A percentile compares a stretch with the other conserved stretches of the same genome.
Evolutionary conservation across 192 early-diverging fungal genomes (phyloP).

Genomic region (Oehlia diaphana): DNA sequence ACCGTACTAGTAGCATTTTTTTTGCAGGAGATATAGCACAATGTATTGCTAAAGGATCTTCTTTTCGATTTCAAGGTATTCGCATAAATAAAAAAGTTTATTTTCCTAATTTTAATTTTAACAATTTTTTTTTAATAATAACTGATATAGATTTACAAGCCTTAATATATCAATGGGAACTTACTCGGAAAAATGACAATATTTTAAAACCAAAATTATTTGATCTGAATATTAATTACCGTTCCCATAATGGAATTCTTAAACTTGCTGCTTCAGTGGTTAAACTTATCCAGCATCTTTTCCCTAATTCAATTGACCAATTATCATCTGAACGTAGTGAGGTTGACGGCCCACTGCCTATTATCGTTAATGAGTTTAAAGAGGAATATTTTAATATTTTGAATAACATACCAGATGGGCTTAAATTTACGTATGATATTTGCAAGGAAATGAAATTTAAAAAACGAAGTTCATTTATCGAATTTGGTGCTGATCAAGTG

Average conservation of each 20-base stretch:
- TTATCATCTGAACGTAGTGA: neutral
- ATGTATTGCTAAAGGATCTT: conserved; percentile 19
- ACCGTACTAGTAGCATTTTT: conserved; percentile 4
- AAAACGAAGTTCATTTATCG: neutral
- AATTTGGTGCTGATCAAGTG: conserved; percentile 22
- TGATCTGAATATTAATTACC: conserved; percentile 19
- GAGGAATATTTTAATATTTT: neutral
- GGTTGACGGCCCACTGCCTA: conserved; percentile 5
- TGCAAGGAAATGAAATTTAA: too few species aligned
- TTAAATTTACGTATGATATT: too few species aligned
- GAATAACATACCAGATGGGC: too few species aligned
- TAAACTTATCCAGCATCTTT: neutral
- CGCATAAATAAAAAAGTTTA: neutral
- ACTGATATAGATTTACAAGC: conserved; percentile 5
- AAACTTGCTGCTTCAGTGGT: conserved; percentile 13
- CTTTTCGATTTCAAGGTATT: conserved; percentile 24
- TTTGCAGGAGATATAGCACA: conserved; percentile 26
- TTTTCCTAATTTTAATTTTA: too few species aligned
- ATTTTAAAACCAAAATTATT: conserved; percentile 16
- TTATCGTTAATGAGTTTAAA: neutral
- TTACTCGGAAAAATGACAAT: neutral
- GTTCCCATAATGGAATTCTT: conserved; percentile 28
- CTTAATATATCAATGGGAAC: conserved; percentile 20
- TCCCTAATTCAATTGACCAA: conserved; percentile 5
- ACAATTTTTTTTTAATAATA: neutral